These are phyloP conservation scores for Dictyostelium citrinum DNA, from an alignment of 78 protist genomes.

Conservation along the genomic window DNA sequence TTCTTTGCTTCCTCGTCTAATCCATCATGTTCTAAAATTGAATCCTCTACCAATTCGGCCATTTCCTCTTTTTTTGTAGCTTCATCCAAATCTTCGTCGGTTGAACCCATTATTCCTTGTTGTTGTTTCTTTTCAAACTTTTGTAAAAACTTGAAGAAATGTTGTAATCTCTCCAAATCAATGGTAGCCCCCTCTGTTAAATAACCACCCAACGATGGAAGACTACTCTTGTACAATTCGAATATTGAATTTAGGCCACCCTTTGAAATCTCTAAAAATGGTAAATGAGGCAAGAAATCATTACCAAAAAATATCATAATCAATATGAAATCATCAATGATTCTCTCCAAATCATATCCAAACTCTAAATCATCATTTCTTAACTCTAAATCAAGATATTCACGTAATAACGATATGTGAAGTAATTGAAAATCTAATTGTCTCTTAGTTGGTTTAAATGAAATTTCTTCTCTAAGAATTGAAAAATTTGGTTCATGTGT, in stretches of 20 bases:
- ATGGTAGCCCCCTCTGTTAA: constrained; percentile 87
- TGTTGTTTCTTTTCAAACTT: constrained; percentile 40
- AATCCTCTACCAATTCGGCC: not conserved
- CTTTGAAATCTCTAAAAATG: constrained; percentile 95
- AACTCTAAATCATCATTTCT: constrained; percentile 56
- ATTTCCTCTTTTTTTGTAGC: not conserved
- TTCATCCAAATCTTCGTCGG: not conserved
- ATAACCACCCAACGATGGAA: constrained; percentile 90
- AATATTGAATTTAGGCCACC: constrained; percentile 93
- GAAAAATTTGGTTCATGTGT: constrained; percentile 98
- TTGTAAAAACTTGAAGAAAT: constrained; percentile 60
- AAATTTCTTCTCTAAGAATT: constrained; percentile 92
- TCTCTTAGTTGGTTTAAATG: constrained; percentile 46
- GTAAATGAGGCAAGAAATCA: constrained; percentile 99
- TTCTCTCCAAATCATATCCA: constrained; percentile 92
- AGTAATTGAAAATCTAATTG: constrained; percentile 61
- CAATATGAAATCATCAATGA: constrained; percentile 98
- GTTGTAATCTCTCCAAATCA: constrained; percentile 62
- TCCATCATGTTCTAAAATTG: not conserved
- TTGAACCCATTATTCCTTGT: not conserved
- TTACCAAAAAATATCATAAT: constrained; percentile 97
- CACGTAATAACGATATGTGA: constrained; percentile 77
- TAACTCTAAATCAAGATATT: constrained; percentile 81
- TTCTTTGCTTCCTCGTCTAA: constrained; percentile 16
- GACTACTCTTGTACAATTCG: constrained; percentile 72